A percentile compares a stretch with the other conserved stretches of the same genome.
Conservation (phyloP, 306 rosid genomes). For the Acacia confusa region DNA sequence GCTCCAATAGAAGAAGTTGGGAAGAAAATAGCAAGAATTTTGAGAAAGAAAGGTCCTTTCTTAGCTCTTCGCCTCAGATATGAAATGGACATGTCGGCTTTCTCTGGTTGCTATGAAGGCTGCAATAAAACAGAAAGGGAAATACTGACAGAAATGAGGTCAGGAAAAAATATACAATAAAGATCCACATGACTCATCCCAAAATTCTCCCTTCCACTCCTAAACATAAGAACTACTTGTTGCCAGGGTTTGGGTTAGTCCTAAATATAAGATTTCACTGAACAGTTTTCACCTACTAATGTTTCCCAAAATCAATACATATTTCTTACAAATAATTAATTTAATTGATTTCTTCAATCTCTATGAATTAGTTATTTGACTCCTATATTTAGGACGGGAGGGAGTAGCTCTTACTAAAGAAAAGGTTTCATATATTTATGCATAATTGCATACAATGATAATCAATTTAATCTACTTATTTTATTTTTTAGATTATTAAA, state of each 20-base stretch:
- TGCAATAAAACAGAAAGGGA: slow-evolving; percentile 50
- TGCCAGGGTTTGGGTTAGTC: neutral
- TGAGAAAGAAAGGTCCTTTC: slow-evolving; percentile 64
- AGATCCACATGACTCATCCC: neutral
- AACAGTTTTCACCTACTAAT: too few species aligned
- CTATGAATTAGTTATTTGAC: neutral
- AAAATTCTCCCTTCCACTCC: neutral
- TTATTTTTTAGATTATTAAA: neutral
- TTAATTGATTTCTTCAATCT: neutral
- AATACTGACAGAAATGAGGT: slow-evolving; percentile 64
- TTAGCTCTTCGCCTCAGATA: slow-evolving; percentile 73
- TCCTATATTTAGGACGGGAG: too few species aligned
- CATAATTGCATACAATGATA: neutral
- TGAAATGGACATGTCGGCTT: slow-evolving; percentile 77
- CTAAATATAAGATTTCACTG: neutral
- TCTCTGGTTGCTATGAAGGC: slow-evolving; percentile 74
- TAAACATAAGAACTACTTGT: neutral
- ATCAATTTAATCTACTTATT: neutral
- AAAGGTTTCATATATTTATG: neutral
- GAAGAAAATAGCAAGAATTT: slow-evolving; percentile 44
- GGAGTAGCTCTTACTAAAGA: neutral
- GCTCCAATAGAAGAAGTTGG: slow-evolving; percentile 58
- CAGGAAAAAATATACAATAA: neutral
- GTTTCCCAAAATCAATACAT: neutral
- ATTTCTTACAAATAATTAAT: neutral